Percentiles rank a stretch among this genome's conserved stretches.
Evolutionary conservation across 164 flowering plant species (phyloP).

Genomic region (Taxillus chinensis): DNA sequence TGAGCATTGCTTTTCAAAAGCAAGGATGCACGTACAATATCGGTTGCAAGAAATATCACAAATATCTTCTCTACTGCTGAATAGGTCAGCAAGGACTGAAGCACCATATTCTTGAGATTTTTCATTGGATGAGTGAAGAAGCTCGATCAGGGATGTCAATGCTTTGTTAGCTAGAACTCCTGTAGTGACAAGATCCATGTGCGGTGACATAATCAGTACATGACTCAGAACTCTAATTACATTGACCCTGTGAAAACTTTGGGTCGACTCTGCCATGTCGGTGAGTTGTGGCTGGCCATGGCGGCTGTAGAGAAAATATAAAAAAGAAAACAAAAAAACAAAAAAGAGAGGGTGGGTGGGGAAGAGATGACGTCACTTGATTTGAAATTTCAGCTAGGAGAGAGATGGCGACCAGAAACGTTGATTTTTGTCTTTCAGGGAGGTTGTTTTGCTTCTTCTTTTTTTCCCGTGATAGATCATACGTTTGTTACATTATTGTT

Average conservation of each 20-base stretch:
- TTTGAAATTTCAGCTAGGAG: too few relatives aligned
- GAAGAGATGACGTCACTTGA: too few relatives aligned
- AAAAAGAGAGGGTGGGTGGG: too few relatives aligned
- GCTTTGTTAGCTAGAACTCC: constrained; percentile 72
- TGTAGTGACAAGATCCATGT: constrained; percentile 51
- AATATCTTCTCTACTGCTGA: constrained; percentile 63
- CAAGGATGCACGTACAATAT: constrained; percentile 70
- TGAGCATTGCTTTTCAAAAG: constrained; percentile 73
- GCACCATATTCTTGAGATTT: constrained; percentile 79
- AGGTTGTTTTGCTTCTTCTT: too few relatives aligned
- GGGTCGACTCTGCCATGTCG: too few relatives aligned
- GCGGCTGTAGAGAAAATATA: too few relatives aligned
- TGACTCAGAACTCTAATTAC: constrained; percentile 54
- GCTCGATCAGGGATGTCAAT: constrained; percentile 63
- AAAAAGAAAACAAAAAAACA: too few relatives aligned
- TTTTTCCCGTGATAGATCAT: too few relatives aligned
- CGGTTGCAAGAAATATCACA: constrained; percentile 72
- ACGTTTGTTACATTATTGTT: too few relatives aligned
- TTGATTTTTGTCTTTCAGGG: too few relatives aligned
- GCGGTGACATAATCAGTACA: constrained; percentile 62
- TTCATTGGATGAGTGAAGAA: constrained; percentile 70
- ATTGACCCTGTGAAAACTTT: constrained; percentile 25
- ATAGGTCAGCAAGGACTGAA: constrained; percentile 76
- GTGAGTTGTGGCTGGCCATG: too few relatives aligned
- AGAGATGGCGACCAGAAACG: too few relatives aligned